These are phyloP conservation scores for Tetrahymena elliotti DNA, from an alignment of 73 alveolate species.

Conservation along the genomic window DNA sequence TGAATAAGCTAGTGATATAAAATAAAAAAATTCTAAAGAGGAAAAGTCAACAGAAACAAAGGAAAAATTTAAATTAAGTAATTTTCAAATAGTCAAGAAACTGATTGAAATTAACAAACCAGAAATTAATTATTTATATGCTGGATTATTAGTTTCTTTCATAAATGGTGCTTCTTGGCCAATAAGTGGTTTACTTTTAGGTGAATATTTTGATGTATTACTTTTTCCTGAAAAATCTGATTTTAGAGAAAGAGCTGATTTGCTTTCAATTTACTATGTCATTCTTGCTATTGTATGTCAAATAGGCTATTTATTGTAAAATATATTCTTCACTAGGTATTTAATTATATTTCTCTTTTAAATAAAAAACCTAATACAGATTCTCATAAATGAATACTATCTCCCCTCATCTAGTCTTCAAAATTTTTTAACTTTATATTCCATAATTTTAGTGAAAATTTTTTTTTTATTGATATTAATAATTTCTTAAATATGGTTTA, in stretches of 20 bases:
- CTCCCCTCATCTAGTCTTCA: too few relatives aligned
- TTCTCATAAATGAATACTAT: too few relatives aligned
- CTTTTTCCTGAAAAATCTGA: neutral
- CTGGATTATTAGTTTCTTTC: slow-evolving; percentile 23
- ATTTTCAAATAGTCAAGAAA: slow-evolving; percentile 1
- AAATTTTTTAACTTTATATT: too few relatives aligned
- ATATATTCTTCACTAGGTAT: neutral
- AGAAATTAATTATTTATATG: neutral
- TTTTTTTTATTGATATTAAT: too few relatives aligned
- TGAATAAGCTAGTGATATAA: neutral
- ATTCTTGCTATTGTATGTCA: neutral
- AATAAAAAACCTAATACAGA: too few relatives aligned
- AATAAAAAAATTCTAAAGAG: neutral
- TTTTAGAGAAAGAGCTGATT: neutral
- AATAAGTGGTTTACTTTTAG: slow-evolving; percentile 36
- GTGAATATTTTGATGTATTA: slow-evolving; percentile 1
- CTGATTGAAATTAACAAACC: slow-evolving; percentile 18
- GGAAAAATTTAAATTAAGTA: neutral
- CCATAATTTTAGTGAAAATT: too few relatives aligned
- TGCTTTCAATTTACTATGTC: neutral
- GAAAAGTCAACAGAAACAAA: neutral
- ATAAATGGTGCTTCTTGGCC: slow-evolving; percentile 41
- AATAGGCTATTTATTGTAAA: neutral
- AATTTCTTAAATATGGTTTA: too few relatives aligned
- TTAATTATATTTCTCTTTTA: too few relatives aligned